Conservation (phyloP, 208 protist species). For the Polymyxa betae region DNA sequence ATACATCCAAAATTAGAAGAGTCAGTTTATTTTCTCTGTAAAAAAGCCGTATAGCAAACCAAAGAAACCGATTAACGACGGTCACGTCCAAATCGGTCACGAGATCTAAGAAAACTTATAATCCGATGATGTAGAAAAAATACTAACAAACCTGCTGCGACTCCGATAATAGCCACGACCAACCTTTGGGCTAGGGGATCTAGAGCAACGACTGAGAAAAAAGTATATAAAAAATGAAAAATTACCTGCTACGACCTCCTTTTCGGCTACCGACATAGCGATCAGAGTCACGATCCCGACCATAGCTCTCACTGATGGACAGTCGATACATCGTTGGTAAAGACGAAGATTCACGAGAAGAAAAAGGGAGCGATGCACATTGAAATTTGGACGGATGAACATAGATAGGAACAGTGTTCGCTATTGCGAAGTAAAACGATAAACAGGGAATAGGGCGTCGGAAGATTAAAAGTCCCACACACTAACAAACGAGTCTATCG, state of each 20-base stretch:
- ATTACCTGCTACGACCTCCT: not conserved
- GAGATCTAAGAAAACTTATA: not conserved
- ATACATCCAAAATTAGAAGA: too few species aligned
- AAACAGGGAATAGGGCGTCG: not conserved
- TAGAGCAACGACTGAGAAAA: not conserved
- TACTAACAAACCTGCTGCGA: not conserved
- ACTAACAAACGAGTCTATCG: not conserved
- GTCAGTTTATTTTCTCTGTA: too few species aligned
- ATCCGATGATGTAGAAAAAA: not conserved
- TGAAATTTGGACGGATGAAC: too few species aligned
- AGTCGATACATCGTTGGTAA: not conserved
- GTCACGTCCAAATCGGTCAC: constrained; percentile 15
- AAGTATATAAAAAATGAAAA: not conserved
- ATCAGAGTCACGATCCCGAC: not conserved
- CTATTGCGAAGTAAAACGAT: not conserved
- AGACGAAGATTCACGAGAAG: not conserved
- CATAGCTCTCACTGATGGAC: not conserved
- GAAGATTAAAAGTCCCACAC: not conserved
- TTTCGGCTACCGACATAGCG: not conserved
- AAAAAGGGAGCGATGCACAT: too few species aligned
- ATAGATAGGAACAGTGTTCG: too few species aligned
- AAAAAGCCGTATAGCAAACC: too few species aligned
- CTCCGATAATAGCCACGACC: not conserved
- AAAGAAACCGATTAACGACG: constrained; percentile 17
- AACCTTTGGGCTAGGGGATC: not conserved